Evolutionary conservation across 1,284 basidiomycete genomes (phyloP), one percentile per base, ranked within the genome.

Genomic region (Ustilago esculenta): DNA sequence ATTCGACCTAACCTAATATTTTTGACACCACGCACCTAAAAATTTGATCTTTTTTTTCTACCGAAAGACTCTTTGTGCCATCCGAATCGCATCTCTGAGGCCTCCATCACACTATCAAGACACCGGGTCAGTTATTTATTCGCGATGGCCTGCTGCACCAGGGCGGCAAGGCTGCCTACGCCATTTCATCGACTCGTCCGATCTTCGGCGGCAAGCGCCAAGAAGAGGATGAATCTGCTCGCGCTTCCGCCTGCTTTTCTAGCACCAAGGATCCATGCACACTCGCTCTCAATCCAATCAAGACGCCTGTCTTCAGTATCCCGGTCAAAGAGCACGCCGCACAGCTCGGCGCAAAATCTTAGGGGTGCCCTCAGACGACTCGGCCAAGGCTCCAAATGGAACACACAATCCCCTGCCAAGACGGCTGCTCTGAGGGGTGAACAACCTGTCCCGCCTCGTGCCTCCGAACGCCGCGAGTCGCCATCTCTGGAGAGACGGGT

Each of bases 311-410:
- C 46, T 0, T 14, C 37, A 5, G 36, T 29, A 9, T 15, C 50
- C 9, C 11, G 21, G 14, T 42, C 46, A 6, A 49, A 54, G 32
- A 34, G 9, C 8, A n/a, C 50, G 11, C 14, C 45, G 5, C 7
- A 18, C 2, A 65, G 46, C 42, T 43, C 61, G 8, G 61, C 61
- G 0, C 49, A 54, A n/a, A 58, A 65, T 17, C 20, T 58, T 25
- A 53, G 33, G 37, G 61, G 46, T 10, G 33, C 50, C 5, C 51
- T 65, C 20, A 32, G 55, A 34, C 25, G 61, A 30, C 20, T 54
- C 3, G 61, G 61, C 15, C 50, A 46, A 23, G 8, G 15, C n/a
- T 39, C 46, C 1, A 47, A 50, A 24, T 65, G 61, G 61, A 42
- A 15, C 30, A n/a, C 55, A 3, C 34, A 49, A 33, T 1, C 61